Evolutionary conservation across 2,329 filamentous ascomycete species (phyloP).

Genomic region (Huntiella omanensis): DNA sequence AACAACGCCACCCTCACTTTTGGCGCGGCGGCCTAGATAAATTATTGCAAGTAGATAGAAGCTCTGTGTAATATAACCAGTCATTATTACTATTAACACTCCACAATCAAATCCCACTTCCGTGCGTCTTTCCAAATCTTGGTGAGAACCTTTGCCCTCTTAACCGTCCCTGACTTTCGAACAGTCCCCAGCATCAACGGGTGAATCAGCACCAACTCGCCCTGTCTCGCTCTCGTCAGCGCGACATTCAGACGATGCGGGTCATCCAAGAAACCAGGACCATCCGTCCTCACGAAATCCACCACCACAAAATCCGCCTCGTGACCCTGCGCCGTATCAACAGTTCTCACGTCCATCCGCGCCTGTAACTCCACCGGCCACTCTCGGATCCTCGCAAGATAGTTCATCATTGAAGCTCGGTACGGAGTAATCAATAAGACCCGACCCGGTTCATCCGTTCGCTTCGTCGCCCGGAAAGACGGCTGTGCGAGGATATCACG

Average conservation of each 20-base stretch:
- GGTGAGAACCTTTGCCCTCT: not conserved
- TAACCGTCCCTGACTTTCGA: not conserved
- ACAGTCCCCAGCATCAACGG: conserved; percentile 16
- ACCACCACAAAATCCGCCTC: conserved; percentile 30
- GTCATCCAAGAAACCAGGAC: conserved; percentile 25
- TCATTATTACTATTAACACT: not conserved
- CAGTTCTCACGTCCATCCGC: conserved; percentile 23
- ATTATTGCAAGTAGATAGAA: not conserved
- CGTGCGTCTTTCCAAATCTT: conserved; percentile 5
- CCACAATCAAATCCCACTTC: not conserved
- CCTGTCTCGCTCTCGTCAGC: conserved; percentile 25
- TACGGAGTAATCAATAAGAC: conserved; percentile 29
- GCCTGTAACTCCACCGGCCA: conserved; percentile 16
- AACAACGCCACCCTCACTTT: conserved; percentile 5
- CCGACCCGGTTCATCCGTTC: conserved; percentile 15
- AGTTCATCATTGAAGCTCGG: conserved; percentile 20
- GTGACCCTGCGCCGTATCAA: conserved; percentile 27
- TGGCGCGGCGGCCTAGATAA: conserved; percentile 3
- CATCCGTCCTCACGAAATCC: conserved; percentile 25
- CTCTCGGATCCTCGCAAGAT: conserved; percentile 16
- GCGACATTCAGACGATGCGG: conserved; percentile 27
- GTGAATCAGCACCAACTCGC: conserved; percentile 28
- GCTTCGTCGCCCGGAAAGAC: conserved; percentile 17
- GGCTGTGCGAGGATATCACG: conserved; percentile 17
- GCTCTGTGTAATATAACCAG: not conserved